These are phyloP conservation scores for Pseudogymnoascus sp. DNA, from an alignment of 2,329 filamentous ascomycete species.

Conservation along the genomic window DNA sequence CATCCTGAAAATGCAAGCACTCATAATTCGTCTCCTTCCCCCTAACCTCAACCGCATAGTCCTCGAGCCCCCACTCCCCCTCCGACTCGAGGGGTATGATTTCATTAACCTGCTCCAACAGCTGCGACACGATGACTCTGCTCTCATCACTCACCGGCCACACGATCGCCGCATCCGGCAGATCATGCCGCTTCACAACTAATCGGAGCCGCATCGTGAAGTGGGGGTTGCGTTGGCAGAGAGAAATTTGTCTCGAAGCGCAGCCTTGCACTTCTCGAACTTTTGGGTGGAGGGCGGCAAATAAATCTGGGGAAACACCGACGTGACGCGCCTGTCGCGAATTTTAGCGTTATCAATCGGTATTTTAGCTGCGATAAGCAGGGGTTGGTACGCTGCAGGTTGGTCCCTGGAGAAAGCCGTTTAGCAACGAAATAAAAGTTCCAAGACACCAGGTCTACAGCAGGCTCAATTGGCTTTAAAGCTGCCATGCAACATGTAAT, in stretches of 20 bases:
- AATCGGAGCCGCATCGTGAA: conserved; percentile 61
- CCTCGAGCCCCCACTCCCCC: conserved; percentile 74
- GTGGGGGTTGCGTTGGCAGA: too few species aligned
- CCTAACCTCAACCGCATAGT: conserved; percentile 74
- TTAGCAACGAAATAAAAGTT: neutral
- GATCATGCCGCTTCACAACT: conserved; percentile 60
- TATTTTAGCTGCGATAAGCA: conserved; percentile 3
- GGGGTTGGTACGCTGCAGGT: neutral
- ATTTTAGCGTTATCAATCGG: conserved; percentile 2
- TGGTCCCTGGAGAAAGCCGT: neutral
- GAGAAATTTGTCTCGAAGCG: neutral
- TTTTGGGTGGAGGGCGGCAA: conserved; percentile 2
- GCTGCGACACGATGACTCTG: conserved; percentile 62
- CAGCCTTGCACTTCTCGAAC: neutral
- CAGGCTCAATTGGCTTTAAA: neutral
- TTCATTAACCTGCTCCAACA: conserved; percentile 72
- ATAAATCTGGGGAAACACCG: neutral
- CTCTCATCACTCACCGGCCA: conserved; percentile 54
- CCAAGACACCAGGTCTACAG: neutral
- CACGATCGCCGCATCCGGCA: conserved; percentile 64
- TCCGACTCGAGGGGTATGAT: conserved; percentile 70
- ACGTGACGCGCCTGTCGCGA: conserved; percentile 5
- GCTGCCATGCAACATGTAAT: neutral
- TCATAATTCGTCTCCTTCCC: conserved; percentile 60
- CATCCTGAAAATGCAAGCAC: conserved; percentile 74